Base-by-base conservation (phyloP, 2,329 filamentous ascomycete genomes). In the Coniochaeta hoffmannii region DNA sequence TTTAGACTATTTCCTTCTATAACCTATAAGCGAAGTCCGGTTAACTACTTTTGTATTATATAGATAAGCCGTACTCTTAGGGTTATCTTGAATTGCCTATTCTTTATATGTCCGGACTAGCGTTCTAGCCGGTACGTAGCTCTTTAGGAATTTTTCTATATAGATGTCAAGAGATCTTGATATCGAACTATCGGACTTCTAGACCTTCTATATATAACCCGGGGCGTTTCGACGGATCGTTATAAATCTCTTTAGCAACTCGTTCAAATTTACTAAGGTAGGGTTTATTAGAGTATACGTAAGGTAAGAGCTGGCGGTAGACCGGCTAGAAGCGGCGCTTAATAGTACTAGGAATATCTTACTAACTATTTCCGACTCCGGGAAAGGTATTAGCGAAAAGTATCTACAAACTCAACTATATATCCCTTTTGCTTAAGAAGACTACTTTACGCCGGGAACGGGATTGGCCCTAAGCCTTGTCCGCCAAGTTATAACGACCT, bases 401-500 rank as follows among this genome's bases (percentile, higher is more conserved):
- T 89, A 83, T 60, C 68, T 87, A 8, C 72, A 77, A 17, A 76
- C 80, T 9, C 76, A 78, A 11, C 67, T 88, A 0, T 89, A 83
- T 62, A 80, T 76, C 0, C 81, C 84, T 0, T 88, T 88, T 58
- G 68, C 75, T 0, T 86, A 89, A 59, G 86, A 88, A 61, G 77
- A 87, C 50, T 68, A 74, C 0, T 66, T 89, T 0, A 74, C 78
- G 0, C 76, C 79, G 0, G 85, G 86, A 0, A 80, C 81, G 0
- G 86, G 86, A 0, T 71, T 89, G 0, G 86, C 86, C 0, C 67
- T 89, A 26, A 84, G 81, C 31, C 80, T 89, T 3, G 85, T 88
- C 2, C 76, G 77, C n/a, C 70, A 72, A 41, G 80, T 88, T 14
- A 77, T 84, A 1, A 73, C 76, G 14, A 76, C 79, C 6, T 69